Evolutionary conservation across 345 rosid genomes (phyloP).

Genomic region (Eucalyptus grandis): DNA sequence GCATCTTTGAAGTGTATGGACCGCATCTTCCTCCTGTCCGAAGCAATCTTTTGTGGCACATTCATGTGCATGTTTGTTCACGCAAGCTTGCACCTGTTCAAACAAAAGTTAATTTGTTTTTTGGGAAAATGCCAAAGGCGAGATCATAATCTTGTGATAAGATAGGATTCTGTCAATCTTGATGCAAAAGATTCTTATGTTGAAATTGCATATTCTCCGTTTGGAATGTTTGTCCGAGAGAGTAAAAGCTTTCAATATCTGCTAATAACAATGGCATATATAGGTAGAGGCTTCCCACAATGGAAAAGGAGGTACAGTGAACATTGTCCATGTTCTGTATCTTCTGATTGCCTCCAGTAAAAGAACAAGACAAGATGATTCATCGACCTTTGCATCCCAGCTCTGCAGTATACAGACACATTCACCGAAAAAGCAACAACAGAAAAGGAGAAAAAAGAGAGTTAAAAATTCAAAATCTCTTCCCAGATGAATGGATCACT

Average conservation of each 20-base stretch:
- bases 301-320: background rate
- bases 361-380: background rate
- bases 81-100: background rate
- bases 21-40: background rate
- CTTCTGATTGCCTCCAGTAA: background rate
- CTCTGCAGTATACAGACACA: background rate
- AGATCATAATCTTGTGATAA: background rate
- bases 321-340: background rate
- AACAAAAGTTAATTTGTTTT: background rate
- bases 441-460: background rate
- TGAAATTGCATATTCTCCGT: background rate
- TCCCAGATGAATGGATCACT: background rate
- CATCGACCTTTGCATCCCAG: background rate
- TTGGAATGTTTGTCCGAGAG: background rate
- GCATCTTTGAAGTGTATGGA: background rate
- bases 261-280: background rate
- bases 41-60: background rate
- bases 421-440: background rate
- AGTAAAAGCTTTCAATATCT: background rate
- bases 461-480: background rate
- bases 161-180: background rate
- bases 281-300: background rate
- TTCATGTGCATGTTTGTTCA: background rate
- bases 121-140: background rate
- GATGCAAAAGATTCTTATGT: background rate